Percentiles rank a stretch among this genome's conserved stretches.
These are phyloP conservation scores for Sporisorium sorghi DNA, from an alignment of 1,284 basidiomycete species.

Conservation along the genomic window DNA sequence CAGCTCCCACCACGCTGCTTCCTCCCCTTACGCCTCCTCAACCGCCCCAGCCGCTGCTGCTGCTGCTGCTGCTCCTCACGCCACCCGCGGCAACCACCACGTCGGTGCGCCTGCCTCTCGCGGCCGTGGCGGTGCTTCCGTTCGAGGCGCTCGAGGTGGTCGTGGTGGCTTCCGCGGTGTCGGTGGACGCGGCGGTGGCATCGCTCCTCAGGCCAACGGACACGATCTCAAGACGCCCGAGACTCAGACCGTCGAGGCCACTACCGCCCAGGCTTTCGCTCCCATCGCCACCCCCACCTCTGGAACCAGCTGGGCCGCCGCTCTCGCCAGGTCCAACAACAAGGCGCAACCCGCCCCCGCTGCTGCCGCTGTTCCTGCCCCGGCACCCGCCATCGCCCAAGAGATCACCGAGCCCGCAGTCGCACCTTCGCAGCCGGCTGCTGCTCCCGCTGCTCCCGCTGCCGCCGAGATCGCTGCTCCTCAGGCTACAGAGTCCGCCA, in stretches of 20 bases:
- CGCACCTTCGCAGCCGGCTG: constrained; percentile 20
- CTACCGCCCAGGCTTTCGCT: constrained; percentile 45
- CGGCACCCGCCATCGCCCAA: constrained; percentile 37
- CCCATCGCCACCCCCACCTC: constrained; percentile 49
- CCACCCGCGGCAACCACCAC: constrained; percentile 45
- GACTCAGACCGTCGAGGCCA: constrained; percentile 32
- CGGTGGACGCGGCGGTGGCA: constrained; percentile 55
- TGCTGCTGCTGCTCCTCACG: constrained; percentile 30
- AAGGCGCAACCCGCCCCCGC: constrained; percentile 20
- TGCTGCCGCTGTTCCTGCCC: constrained; percentile 32
- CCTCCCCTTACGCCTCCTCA: constrained; percentile 20
- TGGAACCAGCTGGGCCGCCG: constrained; percentile 60
- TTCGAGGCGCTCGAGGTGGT: constrained; percentile 59
- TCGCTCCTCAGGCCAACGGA: constrained; percentile 57
- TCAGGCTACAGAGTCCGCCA: constrained; percentile 35
- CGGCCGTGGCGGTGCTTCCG: constrained; percentile 53
- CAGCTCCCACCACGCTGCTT: constrained; percentile 21
- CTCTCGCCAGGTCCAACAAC: constrained; percentile 45
- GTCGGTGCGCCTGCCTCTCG: constrained; percentile 46
- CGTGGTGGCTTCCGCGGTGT: constrained; percentile 58
- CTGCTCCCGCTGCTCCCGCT: constrained; percentile 25
- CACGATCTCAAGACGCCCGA: constrained; percentile 51
- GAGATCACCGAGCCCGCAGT: constrained; percentile 28
- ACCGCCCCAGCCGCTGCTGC: constrained; percentile 25
- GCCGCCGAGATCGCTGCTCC: constrained; percentile 20